phyloP scores from a whole-genome alignment of 169 alveolate species.

The Plasmodium ovale region DNA sequence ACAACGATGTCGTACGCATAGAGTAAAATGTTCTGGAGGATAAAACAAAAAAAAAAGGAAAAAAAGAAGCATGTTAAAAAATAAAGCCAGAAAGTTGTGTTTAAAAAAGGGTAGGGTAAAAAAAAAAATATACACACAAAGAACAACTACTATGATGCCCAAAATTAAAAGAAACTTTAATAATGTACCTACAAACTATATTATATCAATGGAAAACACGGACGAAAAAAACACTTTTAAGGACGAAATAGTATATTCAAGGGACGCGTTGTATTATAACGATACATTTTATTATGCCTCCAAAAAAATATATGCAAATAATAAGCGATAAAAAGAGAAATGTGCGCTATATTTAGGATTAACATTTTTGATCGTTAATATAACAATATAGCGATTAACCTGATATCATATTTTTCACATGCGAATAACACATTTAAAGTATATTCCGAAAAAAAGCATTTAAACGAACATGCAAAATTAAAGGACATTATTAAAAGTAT shows the following conservation, averaged over 20 bases:
- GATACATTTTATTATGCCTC: conserved; percentile 65
- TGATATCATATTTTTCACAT: conserved; percentile 54
- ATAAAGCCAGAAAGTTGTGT: neutral
- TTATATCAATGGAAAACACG: conserved; percentile 49
- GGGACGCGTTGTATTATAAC: conserved; percentile 53
- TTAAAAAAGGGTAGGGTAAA: conserved; percentile 1
- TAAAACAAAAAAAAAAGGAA: neutral
- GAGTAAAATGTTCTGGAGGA: neutral
- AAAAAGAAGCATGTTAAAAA: neutral
- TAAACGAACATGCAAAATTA: conserved; percentile 22
- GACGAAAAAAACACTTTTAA: conserved; percentile 58
- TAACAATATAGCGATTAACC: conserved; percentile 49
- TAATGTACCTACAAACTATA: conserved; percentile 30
- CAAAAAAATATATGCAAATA: conserved; percentile 55
- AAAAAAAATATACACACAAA: neutral
- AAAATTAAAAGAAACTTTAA: conserved; percentile 14
- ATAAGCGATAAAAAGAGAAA: conserved; percentile 45
- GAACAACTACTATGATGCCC: neutral
- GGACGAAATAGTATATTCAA: conserved; percentile 51
- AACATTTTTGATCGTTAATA: conserved; percentile 50
- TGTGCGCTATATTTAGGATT: conserved; percentile 48
- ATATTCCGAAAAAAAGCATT: conserved; percentile 5
- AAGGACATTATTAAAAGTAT: conserved; percentile 23
- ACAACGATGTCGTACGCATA: conserved; percentile 20
- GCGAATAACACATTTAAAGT: conserved; percentile 20